Percentiles rank a stretch among this genome's conserved stretches.
Evolutionary conservation across 148 eudicot genomes (phyloP).

Genomic region (Silene uniflora): DNA sequence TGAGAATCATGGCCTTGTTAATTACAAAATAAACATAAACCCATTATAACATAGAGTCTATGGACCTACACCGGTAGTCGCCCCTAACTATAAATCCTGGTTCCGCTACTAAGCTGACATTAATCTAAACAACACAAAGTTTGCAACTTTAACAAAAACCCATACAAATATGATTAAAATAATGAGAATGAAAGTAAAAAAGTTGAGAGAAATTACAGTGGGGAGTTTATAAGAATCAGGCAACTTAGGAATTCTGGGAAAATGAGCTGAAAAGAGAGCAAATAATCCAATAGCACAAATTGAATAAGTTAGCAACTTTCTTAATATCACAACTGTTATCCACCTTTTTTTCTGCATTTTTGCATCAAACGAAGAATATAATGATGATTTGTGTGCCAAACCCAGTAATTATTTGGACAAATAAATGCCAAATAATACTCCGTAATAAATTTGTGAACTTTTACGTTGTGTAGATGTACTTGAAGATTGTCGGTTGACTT

Average conservation of each 20-base stretch:
- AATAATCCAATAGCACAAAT: conserved; percentile 50
- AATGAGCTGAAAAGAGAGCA: conserved; percentile 60
- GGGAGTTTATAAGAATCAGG: conserved; percentile 62
- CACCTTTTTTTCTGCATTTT: conserved; percentile 52
- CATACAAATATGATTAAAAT: neutral
- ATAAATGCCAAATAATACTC: neutral
- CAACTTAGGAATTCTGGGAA: conserved; percentile 40
- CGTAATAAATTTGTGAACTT: neutral
- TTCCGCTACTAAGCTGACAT: too few species aligned
- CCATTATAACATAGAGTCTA: neutral
- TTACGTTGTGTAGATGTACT: neutral
- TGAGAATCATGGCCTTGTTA: too few species aligned
- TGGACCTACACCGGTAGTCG: too few species aligned
- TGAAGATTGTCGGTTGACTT: conserved; percentile 8
- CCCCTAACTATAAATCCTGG: too few species aligned
- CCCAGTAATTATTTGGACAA: conserved; percentile 12
- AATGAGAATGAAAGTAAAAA: neutral
- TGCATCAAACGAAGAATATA: neutral
- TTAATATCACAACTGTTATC: conserved; percentile 39
- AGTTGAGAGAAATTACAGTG: conserved; percentile 34
- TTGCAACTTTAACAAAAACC: neutral
- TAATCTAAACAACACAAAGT: neutral
- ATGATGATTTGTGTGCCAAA: neutral
- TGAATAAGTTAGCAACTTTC: conserved; percentile 60
- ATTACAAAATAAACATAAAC: neutral